These are phyloP conservation scores for Phyllostachys edulis DNA, from an alignment of 176 grass and related monocot species.

Conservation along the genomic window DNA sequence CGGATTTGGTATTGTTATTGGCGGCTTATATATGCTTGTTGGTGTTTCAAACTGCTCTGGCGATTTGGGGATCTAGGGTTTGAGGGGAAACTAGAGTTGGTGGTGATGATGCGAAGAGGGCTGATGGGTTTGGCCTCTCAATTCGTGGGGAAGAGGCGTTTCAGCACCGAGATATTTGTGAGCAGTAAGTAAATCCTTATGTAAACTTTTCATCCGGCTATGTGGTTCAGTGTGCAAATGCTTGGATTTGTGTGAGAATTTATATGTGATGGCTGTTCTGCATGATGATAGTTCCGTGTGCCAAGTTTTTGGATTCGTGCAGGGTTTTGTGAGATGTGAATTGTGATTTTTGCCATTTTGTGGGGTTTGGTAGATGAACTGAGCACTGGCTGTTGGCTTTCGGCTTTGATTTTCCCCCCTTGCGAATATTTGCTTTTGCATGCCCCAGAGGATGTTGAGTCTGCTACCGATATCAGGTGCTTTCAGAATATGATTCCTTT, in stretches of 20 bases:
- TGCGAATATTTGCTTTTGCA: background rate
- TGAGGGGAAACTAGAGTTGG: background rate
- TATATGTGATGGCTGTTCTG: background rate
- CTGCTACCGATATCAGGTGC: background rate
- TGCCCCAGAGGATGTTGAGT: background rate
- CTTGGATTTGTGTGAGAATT: background rate
- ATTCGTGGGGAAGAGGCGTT: background rate
- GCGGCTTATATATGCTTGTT: background rate
- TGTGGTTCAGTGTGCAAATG: background rate
- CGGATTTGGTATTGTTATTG: background rate
- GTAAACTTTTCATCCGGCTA: background rate
- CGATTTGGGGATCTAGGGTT: conserved; percentile 41
- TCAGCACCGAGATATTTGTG: conserved; percentile 45
- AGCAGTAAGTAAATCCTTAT: conserved; percentile 40
- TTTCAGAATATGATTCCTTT: background rate
- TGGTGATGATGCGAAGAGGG: conserved; percentile 14
- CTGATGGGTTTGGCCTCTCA: conserved; percentile 13
- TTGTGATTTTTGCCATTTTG: background rate
- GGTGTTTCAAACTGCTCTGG: background rate
- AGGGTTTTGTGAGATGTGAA: background rate
- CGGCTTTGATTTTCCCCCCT: background rate
- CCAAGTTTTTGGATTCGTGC: background rate
- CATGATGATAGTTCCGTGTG: background rate
- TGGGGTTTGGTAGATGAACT: background rate
- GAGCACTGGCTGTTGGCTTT: background rate